Evolutionary conservation across 2,329 filamentous ascomycete genomes (phyloP), one percentile per base, ranked within the genome.

Genomic region (Phialophora expanda): DNA sequence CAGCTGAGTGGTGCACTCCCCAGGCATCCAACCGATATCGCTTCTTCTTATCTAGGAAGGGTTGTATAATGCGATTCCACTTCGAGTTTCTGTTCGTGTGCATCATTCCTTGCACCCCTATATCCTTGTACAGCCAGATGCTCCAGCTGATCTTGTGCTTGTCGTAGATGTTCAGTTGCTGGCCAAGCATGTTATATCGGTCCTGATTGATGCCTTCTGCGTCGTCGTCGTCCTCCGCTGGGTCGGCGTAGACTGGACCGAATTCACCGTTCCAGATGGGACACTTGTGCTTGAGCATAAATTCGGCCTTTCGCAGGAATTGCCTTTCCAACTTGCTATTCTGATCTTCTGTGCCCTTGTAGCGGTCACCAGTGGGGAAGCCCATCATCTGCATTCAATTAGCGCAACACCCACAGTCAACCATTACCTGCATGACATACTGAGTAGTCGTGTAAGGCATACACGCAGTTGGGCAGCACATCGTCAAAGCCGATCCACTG

Each of bases 121-220:
- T 81, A 64, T 87, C 84, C 72, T 86, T 86, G 74, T 86, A 86
- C 0, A 84, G 74, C 84, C 84, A 86, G 71, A 88, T 88, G 20
- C 77, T 82, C 86, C 86, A 89, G 62, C 79, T 78, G 44, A 84
- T 83, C 57, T 80, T 74, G 63, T 83, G 73, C 73, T 82, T 80
- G 57, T 82, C 80, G 72, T 86, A 86, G 55, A 86, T 81, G 9
- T 75, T 74, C 30, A 86, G 74, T 71, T 84, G 82, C 14, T 79
- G 78, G 11, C 78, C 78, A 4, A 84, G 76, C 32, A 84, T 75
- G 26, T 78, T 77, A 71, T 82, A 82, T 4, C 82, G 75, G 61
- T 84, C 77, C 75, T n/a, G 76, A 73, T 28, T 80, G 74, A 4
- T 68, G 30, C 24, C 51, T 38, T 62, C 59, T 56, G 66, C 66